These are phyloP conservation scores for Samsoniella hepiali DNA, from an alignment of 2,329 filamentous ascomycete genomes.

Conservation along the genomic window DNA sequence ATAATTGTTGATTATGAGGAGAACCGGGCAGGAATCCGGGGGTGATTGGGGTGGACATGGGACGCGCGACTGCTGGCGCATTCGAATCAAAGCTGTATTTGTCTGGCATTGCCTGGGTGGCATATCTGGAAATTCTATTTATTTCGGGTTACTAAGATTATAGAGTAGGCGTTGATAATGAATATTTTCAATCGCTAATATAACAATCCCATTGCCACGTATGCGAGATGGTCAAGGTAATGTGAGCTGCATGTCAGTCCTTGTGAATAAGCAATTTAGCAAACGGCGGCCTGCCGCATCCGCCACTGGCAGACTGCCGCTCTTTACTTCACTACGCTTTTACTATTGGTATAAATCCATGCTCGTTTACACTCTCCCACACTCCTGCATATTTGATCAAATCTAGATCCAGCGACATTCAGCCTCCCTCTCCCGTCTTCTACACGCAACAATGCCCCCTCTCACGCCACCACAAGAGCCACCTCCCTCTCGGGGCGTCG, in stretches of 20 bases:
- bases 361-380: not conserved
- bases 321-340: not conserved
- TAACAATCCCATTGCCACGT: too few species aligned
- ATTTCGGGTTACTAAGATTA: not conserved
- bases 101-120: not conserved
- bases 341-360: not conserved
- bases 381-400: too few species aligned
- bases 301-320: not conserved
- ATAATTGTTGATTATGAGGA: not conserved
- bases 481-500: not conserved
- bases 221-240: too few species aligned
- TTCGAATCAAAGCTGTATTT: not conserved
- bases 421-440: too few species aligned
- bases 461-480: not conserved
- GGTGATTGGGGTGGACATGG: not conserved
- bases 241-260: too few species aligned
- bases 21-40: not conserved
- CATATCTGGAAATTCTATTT: not conserved
- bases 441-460: not conserved
- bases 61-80: not conserved
- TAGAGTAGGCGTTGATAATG: not conserved
- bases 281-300: not conserved
- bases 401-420: too few species aligned
- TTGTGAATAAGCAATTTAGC: not conserved
- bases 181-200: not conserved